Conservation (phyloP, 2,329 filamentous ascomycete species). For the Neofusicoccum sp. region DNA sequence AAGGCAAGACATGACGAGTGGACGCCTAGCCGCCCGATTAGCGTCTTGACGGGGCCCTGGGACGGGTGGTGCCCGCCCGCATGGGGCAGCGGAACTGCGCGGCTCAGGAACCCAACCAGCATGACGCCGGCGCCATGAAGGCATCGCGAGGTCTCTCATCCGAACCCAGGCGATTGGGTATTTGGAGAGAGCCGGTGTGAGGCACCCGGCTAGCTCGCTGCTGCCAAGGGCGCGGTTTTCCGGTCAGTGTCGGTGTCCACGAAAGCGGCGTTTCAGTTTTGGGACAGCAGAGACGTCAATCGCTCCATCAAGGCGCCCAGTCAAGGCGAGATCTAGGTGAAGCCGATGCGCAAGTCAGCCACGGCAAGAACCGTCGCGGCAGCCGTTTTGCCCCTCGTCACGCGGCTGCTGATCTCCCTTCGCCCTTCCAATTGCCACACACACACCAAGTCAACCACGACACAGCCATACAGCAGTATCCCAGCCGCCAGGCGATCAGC, state of each 20-base stretch:
- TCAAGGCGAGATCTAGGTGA: slow-evolving; percentile 1
- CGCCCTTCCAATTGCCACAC: background rate
- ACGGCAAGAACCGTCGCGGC: slow-evolving; percentile 4
- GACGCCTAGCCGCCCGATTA: background rate
- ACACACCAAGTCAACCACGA: background rate
- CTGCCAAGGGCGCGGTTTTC: background rate
- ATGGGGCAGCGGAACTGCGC: slow-evolving; percentile 13
- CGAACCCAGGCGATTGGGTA: slow-evolving; percentile 5
- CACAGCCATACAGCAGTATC: background rate
- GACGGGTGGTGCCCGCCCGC: background rate
- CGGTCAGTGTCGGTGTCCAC: background rate
- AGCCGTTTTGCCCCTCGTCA: background rate
- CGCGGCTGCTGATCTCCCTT: slow-evolving; percentile 15
- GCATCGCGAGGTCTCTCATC: background rate
- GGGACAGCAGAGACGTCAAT: background rate
- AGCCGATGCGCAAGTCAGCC: background rate
- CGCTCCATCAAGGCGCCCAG: background rate
- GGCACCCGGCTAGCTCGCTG: background rate
- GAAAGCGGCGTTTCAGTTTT: background rate
- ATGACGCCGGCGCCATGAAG: background rate
- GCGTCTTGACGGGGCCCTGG: background rate
- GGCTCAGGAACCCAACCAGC: slow-evolving; percentile 3
- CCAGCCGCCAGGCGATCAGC: background rate
- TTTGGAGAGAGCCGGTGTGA: background rate
- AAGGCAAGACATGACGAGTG: slow-evolving; percentile 1